These are phyloP conservation scores for Botryotinia globosa DNA, from an alignment of 2,329 filamentous ascomycete genomes.

Conservation along the genomic window DNA sequence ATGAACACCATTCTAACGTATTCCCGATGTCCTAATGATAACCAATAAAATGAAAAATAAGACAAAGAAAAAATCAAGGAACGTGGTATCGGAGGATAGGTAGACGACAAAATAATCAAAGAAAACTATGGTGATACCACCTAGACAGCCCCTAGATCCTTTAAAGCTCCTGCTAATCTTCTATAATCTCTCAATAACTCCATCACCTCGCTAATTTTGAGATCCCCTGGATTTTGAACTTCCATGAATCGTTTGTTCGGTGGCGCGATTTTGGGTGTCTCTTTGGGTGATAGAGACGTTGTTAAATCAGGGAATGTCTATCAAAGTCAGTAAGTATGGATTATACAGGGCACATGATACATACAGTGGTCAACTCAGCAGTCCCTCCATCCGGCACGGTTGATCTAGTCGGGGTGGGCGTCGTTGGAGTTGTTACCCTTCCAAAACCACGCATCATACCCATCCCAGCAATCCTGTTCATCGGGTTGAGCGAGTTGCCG, in stretches of 20 bases:
- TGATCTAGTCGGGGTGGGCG: slow-evolving; percentile 42
- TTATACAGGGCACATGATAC: slow-evolving; percentile 27
- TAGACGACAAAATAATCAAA: slow-evolving; percentile 7
- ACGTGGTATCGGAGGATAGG: neutral
- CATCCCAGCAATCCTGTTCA: slow-evolving; percentile 74
- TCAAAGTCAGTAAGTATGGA: neutral
- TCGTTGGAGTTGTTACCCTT: slow-evolving; percentile 43
- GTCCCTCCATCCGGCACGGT: slow-evolving; percentile 49
- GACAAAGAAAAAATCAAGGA: neutral
- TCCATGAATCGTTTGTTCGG: slow-evolving; percentile 74
- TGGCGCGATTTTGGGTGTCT: slow-evolving; percentile 56
- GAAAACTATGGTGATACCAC: slow-evolving; percentile 9
- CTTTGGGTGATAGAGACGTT: slow-evolving; percentile 53
- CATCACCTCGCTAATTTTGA: slow-evolving; percentile 70
- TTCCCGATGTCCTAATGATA: neutral
- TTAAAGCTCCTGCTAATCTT: slow-evolving; percentile 63
- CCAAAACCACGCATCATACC: slow-evolving; percentile 74
- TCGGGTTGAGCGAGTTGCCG: slow-evolving; percentile 77
- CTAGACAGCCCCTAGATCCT: slow-evolving; percentile 58
- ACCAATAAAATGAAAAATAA: neutral
- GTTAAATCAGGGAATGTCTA: slow-evolving; percentile 62
- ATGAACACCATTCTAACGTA: neutral
- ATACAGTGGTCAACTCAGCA: slow-evolving; percentile 53
- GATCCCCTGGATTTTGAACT: slow-evolving; percentile 64
- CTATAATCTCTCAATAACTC: slow-evolving; percentile 73